Conservation (phyloP, 139 green algal genomes). For the Picochlorum sp. region DNA sequence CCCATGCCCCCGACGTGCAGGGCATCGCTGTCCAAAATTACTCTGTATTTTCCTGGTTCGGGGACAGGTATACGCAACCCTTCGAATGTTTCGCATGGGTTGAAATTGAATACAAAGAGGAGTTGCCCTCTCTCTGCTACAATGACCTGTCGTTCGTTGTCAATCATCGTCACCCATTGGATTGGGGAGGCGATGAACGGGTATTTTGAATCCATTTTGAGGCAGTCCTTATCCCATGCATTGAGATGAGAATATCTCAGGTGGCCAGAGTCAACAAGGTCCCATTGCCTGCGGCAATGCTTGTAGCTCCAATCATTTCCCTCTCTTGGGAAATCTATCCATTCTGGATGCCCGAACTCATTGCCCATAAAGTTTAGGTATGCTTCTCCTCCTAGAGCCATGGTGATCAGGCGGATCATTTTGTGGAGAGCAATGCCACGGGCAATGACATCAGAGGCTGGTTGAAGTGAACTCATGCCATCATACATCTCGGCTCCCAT, state of each 20-base stretch:
- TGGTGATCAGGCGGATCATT: constrained; percentile 45
- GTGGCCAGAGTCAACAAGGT: constrained; percentile 51
- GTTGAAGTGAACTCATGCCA: constrained; percentile 57
- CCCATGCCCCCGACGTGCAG: constrained; percentile 68
- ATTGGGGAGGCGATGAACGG: constrained; percentile 39
- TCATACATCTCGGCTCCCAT: constrained; percentile 74
- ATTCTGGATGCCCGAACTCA: constrained; percentile 95
- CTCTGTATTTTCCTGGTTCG: constrained; percentile 68
- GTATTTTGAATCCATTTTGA: constrained; percentile 56
- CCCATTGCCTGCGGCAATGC: constrained; percentile 74
- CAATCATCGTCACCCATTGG: constrained; percentile 72
- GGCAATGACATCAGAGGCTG: constrained; percentile 30
- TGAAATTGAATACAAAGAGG: constrained; percentile 97
- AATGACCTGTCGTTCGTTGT: constrained; percentile 70
- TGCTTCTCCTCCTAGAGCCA: constrained; percentile 60
- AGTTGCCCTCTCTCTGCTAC: constrained; percentile 89
- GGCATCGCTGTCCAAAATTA: constrained; percentile 83
- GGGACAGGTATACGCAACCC: constrained; percentile 49
- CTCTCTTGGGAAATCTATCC: constrained; percentile 91
- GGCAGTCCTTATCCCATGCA: constrained; percentile 68
- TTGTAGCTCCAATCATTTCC: constrained; percentile 92
- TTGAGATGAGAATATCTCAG: constrained; percentile 66
- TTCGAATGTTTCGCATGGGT: constrained; percentile 57
- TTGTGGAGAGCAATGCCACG: constrained; percentile 82
- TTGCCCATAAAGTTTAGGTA: constrained; percentile 93